Evolutionary conservation across 805 yeast species (phyloP).

Genomic region (Kazachstania taianensis): DNA sequence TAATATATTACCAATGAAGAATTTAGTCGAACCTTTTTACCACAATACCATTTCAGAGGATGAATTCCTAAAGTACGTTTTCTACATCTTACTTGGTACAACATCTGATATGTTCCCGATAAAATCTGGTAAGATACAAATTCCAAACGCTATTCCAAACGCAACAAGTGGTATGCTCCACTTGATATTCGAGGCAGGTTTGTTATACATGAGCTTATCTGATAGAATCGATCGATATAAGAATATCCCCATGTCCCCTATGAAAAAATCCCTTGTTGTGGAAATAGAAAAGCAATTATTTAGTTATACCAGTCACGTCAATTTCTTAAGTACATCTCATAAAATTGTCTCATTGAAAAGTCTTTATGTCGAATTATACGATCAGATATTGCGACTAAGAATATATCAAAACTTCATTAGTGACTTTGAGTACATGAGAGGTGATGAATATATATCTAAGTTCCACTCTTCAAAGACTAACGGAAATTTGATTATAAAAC

Average conservation of each 20-base stretch:
- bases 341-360: conserved; percentile 21
- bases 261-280: conserved; percentile 51
- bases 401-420: conserved; percentile 39
- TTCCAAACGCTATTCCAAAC: conserved; percentile 47
- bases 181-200: conserved; percentile 58
- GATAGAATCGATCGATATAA: conserved; percentile 25
- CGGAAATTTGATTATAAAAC: conserved; percentile 51
- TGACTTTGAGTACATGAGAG: conserved; percentile 28
- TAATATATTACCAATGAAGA: conserved; percentile 12
- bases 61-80: conserved; percentile 37
- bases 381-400: conserved; percentile 48
- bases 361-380: conserved; percentile 33
- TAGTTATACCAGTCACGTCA: conserved; percentile 35
- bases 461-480: conserved; percentile 42
- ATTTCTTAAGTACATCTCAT: conserved; percentile 35
- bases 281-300: conserved; percentile 36
- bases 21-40: conserved; percentile 25
- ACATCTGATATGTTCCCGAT: conserved; percentile 49
- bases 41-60: conserved; percentile 30
- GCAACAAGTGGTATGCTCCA: conserved; percentile 48
- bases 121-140: conserved; percentile 23
- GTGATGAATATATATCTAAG: conserved; percentile 45
- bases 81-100: conserved; percentile 50
- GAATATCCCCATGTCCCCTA: conserved; percentile 35
- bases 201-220: conserved; percentile 45